phyloP scores from a whole-genome alignment of 345 rosid genomes.

The Linum trigynum region DNA sequence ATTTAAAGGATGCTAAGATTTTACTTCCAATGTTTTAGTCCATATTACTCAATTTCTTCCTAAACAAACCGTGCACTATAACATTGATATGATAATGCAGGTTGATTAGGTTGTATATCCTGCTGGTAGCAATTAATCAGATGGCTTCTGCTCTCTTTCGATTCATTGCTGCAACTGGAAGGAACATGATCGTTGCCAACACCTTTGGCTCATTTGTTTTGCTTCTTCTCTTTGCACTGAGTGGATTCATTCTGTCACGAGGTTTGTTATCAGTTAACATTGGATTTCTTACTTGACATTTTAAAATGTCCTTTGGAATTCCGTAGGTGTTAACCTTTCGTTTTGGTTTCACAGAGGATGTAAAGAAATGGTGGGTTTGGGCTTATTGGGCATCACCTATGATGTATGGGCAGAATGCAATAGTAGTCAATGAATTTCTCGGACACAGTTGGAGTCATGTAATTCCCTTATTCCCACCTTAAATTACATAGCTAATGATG shows the following conservation, averaged over 20 bases:
- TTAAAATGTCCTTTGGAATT: background rate
- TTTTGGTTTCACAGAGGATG: background rate
- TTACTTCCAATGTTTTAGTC: no score
- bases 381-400: background rate
- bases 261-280: background rate
- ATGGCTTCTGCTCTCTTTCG: slow-evolving; percentile 1
- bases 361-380: slow-evolving; percentile 7
- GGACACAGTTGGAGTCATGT: background rate
- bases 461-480: background rate
- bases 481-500: no score
- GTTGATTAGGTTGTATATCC: background rate
- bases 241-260: slow-evolving; percentile 1
- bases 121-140: background rate
- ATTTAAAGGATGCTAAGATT: no score
- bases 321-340: background rate
- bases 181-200: slow-evolving; percentile 6
- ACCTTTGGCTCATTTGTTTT: slow-evolving; percentile 1
- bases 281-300: background rate
- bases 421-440: background rate
- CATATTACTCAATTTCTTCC: background rate
- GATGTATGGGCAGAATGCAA: slow-evolving; percentile 2
- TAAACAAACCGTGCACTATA: background rate
- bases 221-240: background rate
- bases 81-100: background rate
- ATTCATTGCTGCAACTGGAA: background rate